Evolutionary conservation across 2,329 filamentous ascomycete species (phyloP).

Genomic region (Monilinia laxa): DNA sequence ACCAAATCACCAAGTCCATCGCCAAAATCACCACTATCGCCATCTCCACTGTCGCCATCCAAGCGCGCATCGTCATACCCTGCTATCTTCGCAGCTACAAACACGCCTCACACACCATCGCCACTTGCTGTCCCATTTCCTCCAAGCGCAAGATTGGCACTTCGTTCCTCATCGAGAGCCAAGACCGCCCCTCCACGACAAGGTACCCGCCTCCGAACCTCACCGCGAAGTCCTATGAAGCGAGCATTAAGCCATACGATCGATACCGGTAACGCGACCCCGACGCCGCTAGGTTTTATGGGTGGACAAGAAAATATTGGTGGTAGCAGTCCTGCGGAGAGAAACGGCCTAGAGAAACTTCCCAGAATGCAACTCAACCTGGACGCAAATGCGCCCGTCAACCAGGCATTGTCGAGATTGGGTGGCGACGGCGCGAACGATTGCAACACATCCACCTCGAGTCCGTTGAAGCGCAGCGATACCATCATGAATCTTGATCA

Average conservation of each 20-base stretch:
- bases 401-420: constrained; percentile 52
- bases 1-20: constrained; percentile 47
- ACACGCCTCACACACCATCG: constrained; percentile 47
- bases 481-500: constrained; percentile 85
- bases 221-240: constrained; percentile 78
- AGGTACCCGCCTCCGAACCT: constrained; percentile 63
- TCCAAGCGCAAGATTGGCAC: constrained; percentile 64
- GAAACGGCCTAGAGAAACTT: constrained; percentile 51
- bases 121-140: constrained; percentile 64
- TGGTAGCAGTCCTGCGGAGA: constrained; percentile 48
- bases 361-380: constrained; percentile 49
- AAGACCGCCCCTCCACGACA: constrained; percentile 57
- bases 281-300: constrained; percentile 36
- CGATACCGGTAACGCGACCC: constrained; percentile 68
- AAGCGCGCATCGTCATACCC: constrained; percentile 51
- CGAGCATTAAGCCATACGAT: constrained; percentile 66
- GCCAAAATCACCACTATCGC: constrained; percentile 57
- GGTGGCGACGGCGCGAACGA: constrained; percentile 46
- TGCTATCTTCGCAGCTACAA: constrained; percentile 43
- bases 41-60: constrained; percentile 53
- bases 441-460: constrained; percentile 58
- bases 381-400: constrained; percentile 53
- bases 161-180: constrained; percentile 61
- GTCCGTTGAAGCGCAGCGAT: constrained; percentile 89
- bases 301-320: constrained; percentile 47